Evolutionary conservation across 1,284 basidiomycete species (phyloP).

Genomic region (Wolfiporia cocos): DNA sequence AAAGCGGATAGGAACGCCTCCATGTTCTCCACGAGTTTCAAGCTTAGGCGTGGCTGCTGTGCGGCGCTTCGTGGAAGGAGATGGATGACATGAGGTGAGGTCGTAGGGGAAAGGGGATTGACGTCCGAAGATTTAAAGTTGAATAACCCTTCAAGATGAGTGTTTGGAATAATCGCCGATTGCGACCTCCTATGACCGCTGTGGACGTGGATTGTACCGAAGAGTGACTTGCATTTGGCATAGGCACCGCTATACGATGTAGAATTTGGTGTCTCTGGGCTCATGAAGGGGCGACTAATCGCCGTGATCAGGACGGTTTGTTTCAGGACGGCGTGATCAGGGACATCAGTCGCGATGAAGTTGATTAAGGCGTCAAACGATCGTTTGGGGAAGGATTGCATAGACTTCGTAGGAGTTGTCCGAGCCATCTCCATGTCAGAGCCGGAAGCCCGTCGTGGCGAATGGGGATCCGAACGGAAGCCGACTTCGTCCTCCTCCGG

Average conservation of each 20-base stretch:
- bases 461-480: constrained; percentile 9
- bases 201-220: constrained; percentile 7
- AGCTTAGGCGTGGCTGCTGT: constrained; percentile 14
- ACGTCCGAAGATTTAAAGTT: constrained; percentile 13
- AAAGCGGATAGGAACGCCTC: constrained; percentile 33
- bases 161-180: constrained; percentile 20
- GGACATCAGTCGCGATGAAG: constrained; percentile 28
- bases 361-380: constrained; percentile 37
- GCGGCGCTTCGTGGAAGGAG: constrained; percentile 21
- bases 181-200: constrained; percentile 13
- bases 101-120: constrained; percentile 8
- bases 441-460: constrained; percentile 5
- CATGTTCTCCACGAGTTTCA: constrained; percentile 28
- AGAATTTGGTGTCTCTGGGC: not conserved
- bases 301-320: constrained; percentile 37
- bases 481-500: constrained; percentile 22
- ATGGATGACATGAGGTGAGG: constrained; percentile 27
- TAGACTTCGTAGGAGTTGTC: not conserved
- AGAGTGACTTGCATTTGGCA: constrained; percentile 7
- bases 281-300: constrained; percentile 34
- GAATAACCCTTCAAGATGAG: constrained; percentile 15
- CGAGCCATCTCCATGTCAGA: not conserved
- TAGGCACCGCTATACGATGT: not conserved
- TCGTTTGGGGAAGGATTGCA: constrained; percentile 25
- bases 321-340: constrained; percentile 34